Conservation (phyloP, 768 basidiomycete species). For the Serpula lacrymans region DNA sequence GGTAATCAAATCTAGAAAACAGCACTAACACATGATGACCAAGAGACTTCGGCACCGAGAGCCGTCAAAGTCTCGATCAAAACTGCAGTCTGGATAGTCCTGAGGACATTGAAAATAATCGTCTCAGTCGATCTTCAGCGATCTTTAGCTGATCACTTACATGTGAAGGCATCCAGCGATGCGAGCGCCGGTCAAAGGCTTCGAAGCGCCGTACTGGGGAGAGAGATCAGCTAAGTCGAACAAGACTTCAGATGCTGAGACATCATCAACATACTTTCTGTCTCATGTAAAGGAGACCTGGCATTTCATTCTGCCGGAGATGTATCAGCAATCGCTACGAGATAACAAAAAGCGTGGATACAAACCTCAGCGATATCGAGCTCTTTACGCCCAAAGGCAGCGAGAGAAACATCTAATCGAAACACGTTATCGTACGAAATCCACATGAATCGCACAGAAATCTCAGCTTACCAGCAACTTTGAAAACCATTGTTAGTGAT, state of each 20-base stretch:
- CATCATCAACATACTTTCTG: constrained; percentile 55
- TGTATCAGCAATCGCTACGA: constrained; percentile 1
- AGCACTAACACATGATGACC: constrained; percentile 96
- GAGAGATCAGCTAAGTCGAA: constrained; percentile 9
- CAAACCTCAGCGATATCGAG: constrained; percentile 96
- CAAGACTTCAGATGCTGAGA: constrained; percentile 4
- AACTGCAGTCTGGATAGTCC: constrained; percentile 98
- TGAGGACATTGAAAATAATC: too few species aligned
- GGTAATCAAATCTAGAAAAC: background rate
- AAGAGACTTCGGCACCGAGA: constrained; percentile 95
- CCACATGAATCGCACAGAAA: background rate
- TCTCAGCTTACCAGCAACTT: constrained; percentile 71
- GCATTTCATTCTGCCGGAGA: constrained; percentile 77
- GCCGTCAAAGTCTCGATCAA: constrained; percentile 96
- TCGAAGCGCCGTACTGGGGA: constrained; percentile 62
- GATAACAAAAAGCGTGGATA: constrained; percentile 11
- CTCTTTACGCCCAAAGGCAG: constrained; percentile 99
- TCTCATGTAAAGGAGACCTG: constrained; percentile 92
- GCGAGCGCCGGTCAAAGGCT: constrained; percentile 92
- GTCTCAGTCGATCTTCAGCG: constrained; percentile 2
- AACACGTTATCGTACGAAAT: constrained; percentile 10
- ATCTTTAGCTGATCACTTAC: constrained; percentile 40
- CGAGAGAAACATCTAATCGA: constrained; percentile 82
- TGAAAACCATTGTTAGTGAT: constrained; percentile 65
- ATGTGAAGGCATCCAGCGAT: constrained; percentile 99